These are phyloP conservation scores for Trichoderma cornu-damae DNA, from an alignment of 2,329 filamentous ascomycete genomes.

Conservation along the genomic window DNA sequence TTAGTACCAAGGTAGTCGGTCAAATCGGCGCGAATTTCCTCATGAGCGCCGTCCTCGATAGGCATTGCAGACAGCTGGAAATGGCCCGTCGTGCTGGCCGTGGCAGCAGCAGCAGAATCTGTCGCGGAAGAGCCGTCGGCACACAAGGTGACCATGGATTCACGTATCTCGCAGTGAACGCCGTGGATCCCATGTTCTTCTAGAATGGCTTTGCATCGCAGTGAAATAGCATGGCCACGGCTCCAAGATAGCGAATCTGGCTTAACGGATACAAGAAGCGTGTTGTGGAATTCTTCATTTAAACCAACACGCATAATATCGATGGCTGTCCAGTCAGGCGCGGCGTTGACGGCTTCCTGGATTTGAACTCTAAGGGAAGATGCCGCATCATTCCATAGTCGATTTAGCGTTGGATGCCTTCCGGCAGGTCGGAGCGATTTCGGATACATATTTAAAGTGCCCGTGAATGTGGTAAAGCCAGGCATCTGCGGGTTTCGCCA, in stretches of 20 bases:
- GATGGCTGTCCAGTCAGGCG: not conserved
- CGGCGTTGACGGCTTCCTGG: not conserved
- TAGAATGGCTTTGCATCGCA: not conserved
- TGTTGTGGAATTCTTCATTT: not conserved
- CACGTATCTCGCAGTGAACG: not conserved
- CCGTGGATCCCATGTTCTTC: not conserved
- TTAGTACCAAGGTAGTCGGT: constrained; percentile 1
- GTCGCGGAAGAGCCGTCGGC: no score
- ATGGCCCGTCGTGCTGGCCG: no score
- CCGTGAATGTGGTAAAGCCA: not conserved
- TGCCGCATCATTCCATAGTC: not conserved
- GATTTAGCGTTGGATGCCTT: not conserved
- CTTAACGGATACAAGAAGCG: not conserved
- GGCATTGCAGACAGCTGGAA: no score
- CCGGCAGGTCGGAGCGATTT: not conserved
- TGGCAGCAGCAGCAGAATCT: no score
- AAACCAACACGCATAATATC: not conserved
- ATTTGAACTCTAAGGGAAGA: not conserved
- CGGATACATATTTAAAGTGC: not conserved
- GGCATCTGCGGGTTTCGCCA: not conserved
- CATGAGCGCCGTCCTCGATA: no score
- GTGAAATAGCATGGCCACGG: not conserved
- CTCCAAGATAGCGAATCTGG: not conserved
- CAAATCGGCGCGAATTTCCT: no score
- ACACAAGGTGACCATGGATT: no score